Evolutionary conservation across 225 moss, liverwort and hornwort genomes (phyloP).

Genomic region (Polytrichum formosum): DNA sequence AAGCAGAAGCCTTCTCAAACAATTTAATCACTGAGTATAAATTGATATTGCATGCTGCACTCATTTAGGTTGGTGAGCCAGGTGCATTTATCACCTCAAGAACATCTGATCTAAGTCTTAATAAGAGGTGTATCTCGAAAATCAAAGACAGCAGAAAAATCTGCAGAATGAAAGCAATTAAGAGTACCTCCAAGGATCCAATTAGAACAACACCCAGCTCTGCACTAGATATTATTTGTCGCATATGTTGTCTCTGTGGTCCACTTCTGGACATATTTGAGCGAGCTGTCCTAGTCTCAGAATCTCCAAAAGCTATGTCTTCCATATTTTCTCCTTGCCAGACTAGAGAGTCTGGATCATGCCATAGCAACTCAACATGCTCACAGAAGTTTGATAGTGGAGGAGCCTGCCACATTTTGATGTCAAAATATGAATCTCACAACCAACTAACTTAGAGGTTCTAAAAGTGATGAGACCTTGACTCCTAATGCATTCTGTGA

Average conservation of each 20-base stretch:
- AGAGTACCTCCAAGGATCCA: slow-evolving; percentile 59
- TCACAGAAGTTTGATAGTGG: slow-evolving; percentile 65
- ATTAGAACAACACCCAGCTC: slow-evolving; percentile 65
- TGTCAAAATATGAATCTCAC: too few species aligned
- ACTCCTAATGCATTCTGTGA: not conserved
- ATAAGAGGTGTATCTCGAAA: too few species aligned
- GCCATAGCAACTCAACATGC: slow-evolving; percentile 52
- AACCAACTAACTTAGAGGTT: too few species aligned
- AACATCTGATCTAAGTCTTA: too few species aligned
- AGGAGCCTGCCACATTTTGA: slow-evolving; percentile 54
- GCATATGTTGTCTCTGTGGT: slow-evolving; percentile 25
- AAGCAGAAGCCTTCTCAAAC: not conserved
- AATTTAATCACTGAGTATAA: not conserved
- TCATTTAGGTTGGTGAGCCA: too few species aligned
- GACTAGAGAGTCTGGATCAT: slow-evolving; percentile 32
- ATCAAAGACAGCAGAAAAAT: too few species aligned
- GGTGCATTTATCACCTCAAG: too few species aligned
- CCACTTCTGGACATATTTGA: slow-evolving; percentile 12
- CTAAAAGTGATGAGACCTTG: not conserved
- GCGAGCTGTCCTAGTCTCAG: slow-evolving; percentile 1
- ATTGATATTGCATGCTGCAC: too few species aligned
- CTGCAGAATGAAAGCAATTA: not conserved
- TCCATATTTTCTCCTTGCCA: slow-evolving; percentile 21
- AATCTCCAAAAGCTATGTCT: slow-evolving; percentile 6
- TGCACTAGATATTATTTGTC: slow-evolving; percentile 46